Base-by-base conservation (phyloP, 768 basidiomycete species). In the Boletus eberwhitei region DNA sequence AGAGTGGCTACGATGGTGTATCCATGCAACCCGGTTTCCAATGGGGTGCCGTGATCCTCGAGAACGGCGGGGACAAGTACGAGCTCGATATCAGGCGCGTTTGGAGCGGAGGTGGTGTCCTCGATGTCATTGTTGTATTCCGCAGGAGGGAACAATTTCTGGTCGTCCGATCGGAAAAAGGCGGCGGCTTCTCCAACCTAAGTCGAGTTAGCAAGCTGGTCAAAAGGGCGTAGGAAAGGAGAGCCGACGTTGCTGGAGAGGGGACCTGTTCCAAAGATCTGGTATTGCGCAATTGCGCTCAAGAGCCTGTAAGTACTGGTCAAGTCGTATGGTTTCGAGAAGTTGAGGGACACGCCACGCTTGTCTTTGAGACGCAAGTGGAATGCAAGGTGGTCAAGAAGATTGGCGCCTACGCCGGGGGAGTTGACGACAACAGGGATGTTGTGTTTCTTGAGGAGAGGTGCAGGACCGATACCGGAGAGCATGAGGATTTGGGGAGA, bases 401-500 rank as follows among this genome's bases (percentile, higher is more conserved):
- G 77, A 65, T 91, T 78, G 9, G 79, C 73, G 14, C 92, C 92
- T 19, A 94, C 90, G 12, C 84, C 84, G 0, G 87, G 85, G 2
- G 87, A 78, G 60, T 91, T 82, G 7, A 81, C 64, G 19, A 85
- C 71, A 31, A 84, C 70, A 1, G 80, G 73, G 21, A 94, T 84
- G 6, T 70, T 69, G 52, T 84, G 72, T 36, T 74, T 66, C 12
- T 73, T 59, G 36, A 93, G 75, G 13, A 87, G 76, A 1, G 74
- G 73, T 2, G 77, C 75, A 35, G 89, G 87, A 3, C 91, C 92
- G 44, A 94, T 73, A 12, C 92, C 92, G 17, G 87, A 89, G 17
- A 89, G 75, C 77, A 87, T 78, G 14, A 89, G 75, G 48, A 88
- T 79, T 74, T 87, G 71, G 4, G 86, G 86, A 7, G 84, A 79